Base-by-base conservation (phyloP, 768 basidiomycete species). In the Tubosaeta brunneosetosa region DNA sequence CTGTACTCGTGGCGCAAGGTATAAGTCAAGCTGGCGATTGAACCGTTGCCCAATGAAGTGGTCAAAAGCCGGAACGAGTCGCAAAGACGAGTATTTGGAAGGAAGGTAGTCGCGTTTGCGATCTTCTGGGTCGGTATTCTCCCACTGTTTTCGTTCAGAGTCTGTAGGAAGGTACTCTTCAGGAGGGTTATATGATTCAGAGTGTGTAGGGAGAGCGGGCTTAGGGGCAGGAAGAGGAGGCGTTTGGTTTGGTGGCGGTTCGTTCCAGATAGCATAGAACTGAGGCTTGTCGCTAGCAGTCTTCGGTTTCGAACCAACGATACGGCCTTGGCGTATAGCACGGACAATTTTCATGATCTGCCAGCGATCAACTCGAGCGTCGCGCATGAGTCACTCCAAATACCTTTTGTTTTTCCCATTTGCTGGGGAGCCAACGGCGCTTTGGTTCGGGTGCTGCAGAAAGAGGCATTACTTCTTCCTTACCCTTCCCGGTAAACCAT, bases 321-420 rank as follows among this genome's bases (percentile, higher is more conserved):
- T 99, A 40, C 91, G 87, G 32, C 97, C 97, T 76, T 94, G 86
- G 9, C 97, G 85, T 63, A 99, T 98, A 5, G 95, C 95, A 44
- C 94, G 93, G 55, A 99, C 94, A 55, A 98, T 97, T 81, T 98
- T 99, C 92, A 99, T 94, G 59, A 99, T 84, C 94, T 97, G 58
- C 31, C 19, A 7, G 32, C 8, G 31, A 29, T 50, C 41, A 61
- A 47, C 44, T 51, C n/a, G 49, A 38, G 36, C 47, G 33, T 11
- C 34, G 26, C 40, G 17, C 33, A 31, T 3, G 10, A 31, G 25
- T 44, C 32, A 16, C 42, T 33, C 13, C 16, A 34, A 66, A 49
- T 62, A 92, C 94, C 83, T 99, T 99, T 79, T 97, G 86, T 72
- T 97, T 97, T 73, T 98, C 97, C 97, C 97, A 99, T 75, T 94